These are phyloP conservation scores for Medicago ruthenica DNA, from an alignment of 306 rosid species.

Conservation along the genomic window DNA sequence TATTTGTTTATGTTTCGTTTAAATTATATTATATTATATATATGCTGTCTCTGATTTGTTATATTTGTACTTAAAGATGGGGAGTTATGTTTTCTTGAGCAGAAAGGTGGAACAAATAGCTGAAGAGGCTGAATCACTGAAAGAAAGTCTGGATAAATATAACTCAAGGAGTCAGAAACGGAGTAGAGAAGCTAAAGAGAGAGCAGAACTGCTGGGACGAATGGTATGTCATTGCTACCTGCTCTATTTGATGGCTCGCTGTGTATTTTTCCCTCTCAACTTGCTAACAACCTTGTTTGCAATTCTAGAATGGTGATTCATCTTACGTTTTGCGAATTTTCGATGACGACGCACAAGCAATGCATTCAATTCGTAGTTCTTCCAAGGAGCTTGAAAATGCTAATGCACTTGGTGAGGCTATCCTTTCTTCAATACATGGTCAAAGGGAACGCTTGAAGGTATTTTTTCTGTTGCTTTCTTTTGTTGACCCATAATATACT, in stretches of 20 bases:
- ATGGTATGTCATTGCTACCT: conserved; percentile 54
- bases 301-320: conserved; percentile 76
- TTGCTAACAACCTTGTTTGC: conserved; percentile 4
- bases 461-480: conserved; percentile 10
- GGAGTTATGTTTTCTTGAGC: conserved; percentile 34
- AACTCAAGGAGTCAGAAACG: conserved; percentile 63
- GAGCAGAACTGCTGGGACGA: conserved; percentile 78
- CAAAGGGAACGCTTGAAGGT: conserved; percentile 94
- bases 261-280: neutral
- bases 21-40: neutral
- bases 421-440: conserved; percentile 74
- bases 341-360: conserved; percentile 85
- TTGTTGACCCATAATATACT: no score
- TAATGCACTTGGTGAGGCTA: conserved; percentile 76
- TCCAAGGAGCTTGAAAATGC: conserved; percentile 79
- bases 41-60: conserved; percentile 28
- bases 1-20: neutral
- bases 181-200: conserved; percentile 71
- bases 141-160: conserved; percentile 72
- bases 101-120: conserved; percentile 89
- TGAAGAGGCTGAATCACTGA: conserved; percentile 82
- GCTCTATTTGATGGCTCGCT: conserved; percentile 22
- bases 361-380: conserved; percentile 70
- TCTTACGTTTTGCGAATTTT: conserved; percentile 74
- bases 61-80: conserved; percentile 31